A percentile compares a stretch with the other conserved stretches of the same genome.
Conservation (phyloP, 106 monocot genomes). For the Dioscorea zingiberensis region DNA sequence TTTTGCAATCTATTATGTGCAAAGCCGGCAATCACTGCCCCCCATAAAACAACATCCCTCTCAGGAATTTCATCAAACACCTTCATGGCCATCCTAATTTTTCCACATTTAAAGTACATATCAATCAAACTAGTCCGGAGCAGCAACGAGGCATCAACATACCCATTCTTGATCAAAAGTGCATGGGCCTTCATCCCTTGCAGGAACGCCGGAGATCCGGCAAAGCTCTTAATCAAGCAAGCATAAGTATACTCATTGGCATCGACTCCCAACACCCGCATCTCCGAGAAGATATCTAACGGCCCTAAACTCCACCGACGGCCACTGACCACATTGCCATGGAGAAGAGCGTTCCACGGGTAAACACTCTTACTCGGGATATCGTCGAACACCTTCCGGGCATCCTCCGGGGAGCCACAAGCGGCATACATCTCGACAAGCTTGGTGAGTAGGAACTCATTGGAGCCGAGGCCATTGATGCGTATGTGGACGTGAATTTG, state of each 20-base stretch:
- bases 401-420: slow-evolving; percentile 43
- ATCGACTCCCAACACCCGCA: slow-evolving; percentile 55
- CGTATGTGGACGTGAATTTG: slow-evolving; percentile 67
- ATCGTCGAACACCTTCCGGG: slow-evolving; percentile 29
- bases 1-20: slow-evolving; percentile 54
- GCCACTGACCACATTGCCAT: slow-evolving; percentile 38
- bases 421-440: slow-evolving; percentile 63
- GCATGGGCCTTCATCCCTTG: slow-evolving; percentile 63
- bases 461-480: slow-evolving; percentile 38
- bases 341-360: slow-evolving; percentile 76
- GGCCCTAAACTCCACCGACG: slow-evolving; percentile 31
- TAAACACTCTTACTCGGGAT: slow-evolving; percentile 16
- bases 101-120: slow-evolving; percentile 85
- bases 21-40: slow-evolving; percentile 76
- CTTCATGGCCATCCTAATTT: slow-evolving; percentile 50
- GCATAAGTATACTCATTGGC: slow-evolving; percentile 69
- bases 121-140: slow-evolving; percentile 66
- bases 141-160: slow-evolving; percentile 19
- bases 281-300: slow-evolving; percentile 35
- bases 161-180: slow-evolving; percentile 59
- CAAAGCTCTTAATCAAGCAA: slow-evolving; percentile 75
- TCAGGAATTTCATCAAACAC: slow-evolving; percentile 80
- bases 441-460: slow-evolving; percentile 62
- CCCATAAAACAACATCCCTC: slow-evolving; percentile 73
- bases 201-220: slow-evolving; percentile 48